Base-by-base conservation (phyloP, 2,329 filamentous ascomycete genomes). In the Ustulina deusta region DNA sequence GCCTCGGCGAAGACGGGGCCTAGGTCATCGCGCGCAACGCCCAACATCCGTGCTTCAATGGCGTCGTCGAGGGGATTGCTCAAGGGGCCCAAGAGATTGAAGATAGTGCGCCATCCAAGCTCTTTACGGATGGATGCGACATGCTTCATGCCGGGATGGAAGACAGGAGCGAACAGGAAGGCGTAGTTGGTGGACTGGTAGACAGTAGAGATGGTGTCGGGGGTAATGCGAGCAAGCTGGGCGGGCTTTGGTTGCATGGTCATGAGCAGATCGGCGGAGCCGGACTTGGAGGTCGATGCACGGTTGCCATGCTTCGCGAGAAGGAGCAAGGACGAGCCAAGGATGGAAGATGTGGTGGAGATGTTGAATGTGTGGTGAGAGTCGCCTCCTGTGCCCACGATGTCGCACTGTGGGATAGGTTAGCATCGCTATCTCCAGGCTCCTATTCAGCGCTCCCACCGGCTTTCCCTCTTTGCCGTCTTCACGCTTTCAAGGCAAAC, bases 301-400 rank as follows among this genome's bases (percentile, higher is more conserved):
- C 92, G 91, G 84, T 99, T 99, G 71, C 96, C 96, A 82, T 99
- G 96, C 83, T 99, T 99, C 72, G 92, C 93, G 65, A 97, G 86
- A 75, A 97, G 86, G 40, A 99, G 87, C 32, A 97, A 84, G 4
- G 94, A 90, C 6, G 94, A 97, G 54, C 93, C 93, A 56, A 99
- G 84, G 77, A 99, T 97, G 20, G 94, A 97, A 2, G 96, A 89
- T 6, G 96, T 97, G 4, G 96, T 99, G 74, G 92, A 96, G 78
- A 99, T 95, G 80, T 99, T 99, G 89, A 97, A 99, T 38, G 96
- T 99, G 80, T 97, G 93, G 85, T 98, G 94, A 22, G 92, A 91
- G 83, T 99, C 96, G 77, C 96, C 96, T 72, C 96, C 96, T 7
- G 96, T 99, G 73, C 96, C 96, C 66, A 99, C 96, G 78, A 99